Evolutionary conservation across 306 rosid genomes (phyloP), one percentile per base, ranked within the genome.

Genomic region (Dicorynia guianensis): DNA sequence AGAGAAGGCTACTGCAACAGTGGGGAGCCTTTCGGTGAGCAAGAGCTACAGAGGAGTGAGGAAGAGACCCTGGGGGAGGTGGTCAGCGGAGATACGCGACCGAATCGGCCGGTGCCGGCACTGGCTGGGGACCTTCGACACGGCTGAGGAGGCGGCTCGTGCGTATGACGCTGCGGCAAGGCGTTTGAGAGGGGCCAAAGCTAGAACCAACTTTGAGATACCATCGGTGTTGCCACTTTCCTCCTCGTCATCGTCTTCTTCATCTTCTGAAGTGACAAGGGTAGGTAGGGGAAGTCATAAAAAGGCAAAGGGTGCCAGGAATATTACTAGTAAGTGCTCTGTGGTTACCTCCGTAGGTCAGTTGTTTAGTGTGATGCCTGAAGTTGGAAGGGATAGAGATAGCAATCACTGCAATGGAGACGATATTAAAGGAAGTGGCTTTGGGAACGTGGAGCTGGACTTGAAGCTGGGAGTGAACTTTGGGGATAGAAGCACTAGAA

Each of bases 81-180:
- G 91, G 88, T 89, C 93, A 14, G 93, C 93, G 19, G 93, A 89
- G 87, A 89, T 89, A 43, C 80, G 93, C 1, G 93, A 89, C 81
- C 53, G 88, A 15, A 85, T 89, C 0, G 93, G 93, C 15, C 60
- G 88, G 63, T 89, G 93, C 84, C 42, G 93, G 7, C 93, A 89
- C 72, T 89, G 93, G 93, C 81, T 89, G 1, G 93, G 93, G 1
- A 89, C 93, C 1, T 89, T 87, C 68, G 93, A 89, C 81, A 85
- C 93, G 8, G 93, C 93, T 7, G 93, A 89, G 63, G 93, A 89
- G 30, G 93, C 93, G 18, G 93, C 93, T 38, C 89, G 93, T 42
- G 93, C 91, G 0, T 89, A 89, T 52, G 93, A 89, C 79, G 80
- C 91, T 3, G 93, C 93, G 1, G 93, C 93, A 4, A 84, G 93